phyloP scores from a whole-genome alignment of 2,329 filamentous ascomycete genomes.

The Neonectria ditissima region DNA sequence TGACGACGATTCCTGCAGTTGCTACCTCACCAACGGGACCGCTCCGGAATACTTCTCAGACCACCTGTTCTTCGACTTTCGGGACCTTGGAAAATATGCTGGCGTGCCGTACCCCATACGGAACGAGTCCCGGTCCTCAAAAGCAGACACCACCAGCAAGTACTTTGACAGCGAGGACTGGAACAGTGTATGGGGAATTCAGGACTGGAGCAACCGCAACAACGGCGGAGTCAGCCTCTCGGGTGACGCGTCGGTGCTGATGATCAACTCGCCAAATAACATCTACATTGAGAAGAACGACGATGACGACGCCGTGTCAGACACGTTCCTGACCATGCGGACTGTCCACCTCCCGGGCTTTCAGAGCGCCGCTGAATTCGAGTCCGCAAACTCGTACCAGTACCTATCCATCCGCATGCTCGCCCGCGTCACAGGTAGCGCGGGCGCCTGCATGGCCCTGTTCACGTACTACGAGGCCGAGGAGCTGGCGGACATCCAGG shows the following conservation, averaged over 20 bases:
- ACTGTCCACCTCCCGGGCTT: constrained; percentile 58
- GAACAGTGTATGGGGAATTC: constrained; percentile 53
- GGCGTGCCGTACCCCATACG: constrained; percentile 49
- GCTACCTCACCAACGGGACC: constrained; percentile 62
- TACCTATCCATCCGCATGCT: constrained; percentile 60
- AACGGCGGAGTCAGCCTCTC: constrained; percentile 45
- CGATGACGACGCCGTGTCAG: constrained; percentile 46
- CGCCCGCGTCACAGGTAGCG: constrained; percentile 60
- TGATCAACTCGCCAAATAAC: constrained; percentile 58
- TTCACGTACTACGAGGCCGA: constrained; percentile 62
- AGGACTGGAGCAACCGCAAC: constrained; percentile 56
- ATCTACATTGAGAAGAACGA: constrained; percentile 60
- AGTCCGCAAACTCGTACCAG: constrained; percentile 49
- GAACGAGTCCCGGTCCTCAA: constrained; percentile 44
- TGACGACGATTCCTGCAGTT: constrained; percentile 56
- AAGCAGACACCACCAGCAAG: constrained; percentile 48
- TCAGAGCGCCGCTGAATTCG: constrained; percentile 63
- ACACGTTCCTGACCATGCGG: constrained; percentile 62
- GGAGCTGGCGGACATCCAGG: constrained; percentile 57
- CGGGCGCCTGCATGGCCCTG: constrained; percentile 64
- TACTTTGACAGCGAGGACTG: constrained; percentile 55
- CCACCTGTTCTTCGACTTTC: constrained; percentile 65
- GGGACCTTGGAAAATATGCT: constrained; percentile 55
- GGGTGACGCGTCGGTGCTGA: constrained; percentile 47
- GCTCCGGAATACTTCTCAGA: constrained; percentile 56